A percentile compares a stretch with the other conserved stretches of the same genome.
These are phyloP conservation scores for Starmerella powellii DNA, from an alignment of 805 yeast species.

Conservation along the genomic window DNA sequence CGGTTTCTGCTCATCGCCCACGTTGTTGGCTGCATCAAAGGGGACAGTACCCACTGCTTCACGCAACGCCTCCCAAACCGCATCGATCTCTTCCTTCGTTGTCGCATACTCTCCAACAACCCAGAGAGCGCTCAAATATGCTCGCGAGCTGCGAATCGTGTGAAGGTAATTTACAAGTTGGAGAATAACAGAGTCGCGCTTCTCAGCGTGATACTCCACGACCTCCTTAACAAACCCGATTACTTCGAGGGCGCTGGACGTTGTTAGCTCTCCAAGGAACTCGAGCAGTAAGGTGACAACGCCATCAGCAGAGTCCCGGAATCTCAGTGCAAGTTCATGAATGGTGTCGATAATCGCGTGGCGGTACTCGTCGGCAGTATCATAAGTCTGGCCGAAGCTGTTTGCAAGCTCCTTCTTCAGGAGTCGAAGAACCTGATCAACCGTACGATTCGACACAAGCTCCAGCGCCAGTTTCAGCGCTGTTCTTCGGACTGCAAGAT, in stretches of 20 bases:
- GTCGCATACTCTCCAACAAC: slow-evolving; percentile 82
- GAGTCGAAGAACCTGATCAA: slow-evolving; percentile 83
- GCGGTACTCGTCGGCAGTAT: slow-evolving; percentile 74
- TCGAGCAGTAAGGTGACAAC: slow-evolving; percentile 83
- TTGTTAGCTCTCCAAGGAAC: slow-evolving; percentile 67
- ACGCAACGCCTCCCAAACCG: slow-evolving; percentile 79
- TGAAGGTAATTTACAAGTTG: slow-evolving; percentile 54
- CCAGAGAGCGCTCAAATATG: slow-evolving; percentile 90
- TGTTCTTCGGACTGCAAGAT: slow-evolving; percentile 77
- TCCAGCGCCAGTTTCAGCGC: slow-evolving; percentile 76
- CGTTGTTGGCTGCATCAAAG: slow-evolving; percentile 35
- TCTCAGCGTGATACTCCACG: slow-evolving; percentile 76
- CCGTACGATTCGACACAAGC: slow-evolving; percentile 74
- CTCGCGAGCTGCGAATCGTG: slow-evolving; percentile 71
- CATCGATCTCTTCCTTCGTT: slow-evolving; percentile 59
- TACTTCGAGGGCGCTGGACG: slow-evolving; percentile 79
- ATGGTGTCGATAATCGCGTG: slow-evolving; percentile 79
- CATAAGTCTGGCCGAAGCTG: slow-evolving; percentile 52
- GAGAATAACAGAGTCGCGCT: slow-evolving; percentile 51
- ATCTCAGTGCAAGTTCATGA: slow-evolving; percentile 75
- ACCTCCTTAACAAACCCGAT: slow-evolving; percentile 88
- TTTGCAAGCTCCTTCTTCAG: slow-evolving; percentile 81
- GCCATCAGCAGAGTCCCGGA: slow-evolving; percentile 80
- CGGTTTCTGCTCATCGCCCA: slow-evolving; percentile 23
- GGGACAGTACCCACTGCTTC: slow-evolving; percentile 83